These are phyloP conservation scores for Candida pseudoviswanathii DNA, from an alignment of 1,139 yeast genomes.

Conservation along the genomic window DNA sequence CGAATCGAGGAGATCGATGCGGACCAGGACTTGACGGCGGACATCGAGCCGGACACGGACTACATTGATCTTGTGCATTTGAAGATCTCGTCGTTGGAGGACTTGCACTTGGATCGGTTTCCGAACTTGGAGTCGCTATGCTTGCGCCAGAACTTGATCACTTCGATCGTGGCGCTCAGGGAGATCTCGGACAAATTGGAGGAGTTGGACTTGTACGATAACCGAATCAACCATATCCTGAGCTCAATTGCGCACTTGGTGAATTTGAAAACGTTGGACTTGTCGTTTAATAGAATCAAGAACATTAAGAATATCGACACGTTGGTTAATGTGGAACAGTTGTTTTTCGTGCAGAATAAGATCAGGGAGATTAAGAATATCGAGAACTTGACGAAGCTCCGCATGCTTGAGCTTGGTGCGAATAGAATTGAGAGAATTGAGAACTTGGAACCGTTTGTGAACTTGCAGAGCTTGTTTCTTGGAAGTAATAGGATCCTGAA, in stretches of 20 bases:
- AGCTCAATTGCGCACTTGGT: constrained; percentile 61
- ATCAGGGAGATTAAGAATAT: constrained; percentile 73
- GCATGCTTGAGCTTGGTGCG: constrained; percentile 88
- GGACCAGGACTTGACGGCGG: constrained; percentile 62
- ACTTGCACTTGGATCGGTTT: constrained; percentile 63
- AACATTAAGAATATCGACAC: constrained; percentile 79
- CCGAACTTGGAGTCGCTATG: constrained; percentile 60
- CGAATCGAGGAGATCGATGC: constrained; percentile 49
- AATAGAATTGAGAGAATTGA: constrained; percentile 73
- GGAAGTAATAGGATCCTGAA: constrained; percentile 81
- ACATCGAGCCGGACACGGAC: constrained; percentile 61
- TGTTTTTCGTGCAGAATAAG: constrained; percentile 89
- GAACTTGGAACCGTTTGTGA: constrained; percentile 52
- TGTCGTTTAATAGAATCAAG: constrained; percentile 88
- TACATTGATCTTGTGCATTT: constrained; percentile 78
- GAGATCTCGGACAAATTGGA: constrained; percentile 59
- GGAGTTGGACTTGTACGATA: constrained; percentile 90
- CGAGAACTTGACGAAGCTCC: constrained; percentile 57
- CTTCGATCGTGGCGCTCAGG: constrained; percentile 71
- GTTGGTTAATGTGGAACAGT: constrained; percentile 60
- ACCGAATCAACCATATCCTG: constrained; percentile 84
- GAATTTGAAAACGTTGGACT: constrained; percentile 65
- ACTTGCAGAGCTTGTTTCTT: constrained; percentile 82
- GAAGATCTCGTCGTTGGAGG: constrained; percentile 69
- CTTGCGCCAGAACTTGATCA: constrained; percentile 81